Conservation (phyloP, 2,329 filamentous ascomycete species). For the Sclerotinia subarctica region DNA sequence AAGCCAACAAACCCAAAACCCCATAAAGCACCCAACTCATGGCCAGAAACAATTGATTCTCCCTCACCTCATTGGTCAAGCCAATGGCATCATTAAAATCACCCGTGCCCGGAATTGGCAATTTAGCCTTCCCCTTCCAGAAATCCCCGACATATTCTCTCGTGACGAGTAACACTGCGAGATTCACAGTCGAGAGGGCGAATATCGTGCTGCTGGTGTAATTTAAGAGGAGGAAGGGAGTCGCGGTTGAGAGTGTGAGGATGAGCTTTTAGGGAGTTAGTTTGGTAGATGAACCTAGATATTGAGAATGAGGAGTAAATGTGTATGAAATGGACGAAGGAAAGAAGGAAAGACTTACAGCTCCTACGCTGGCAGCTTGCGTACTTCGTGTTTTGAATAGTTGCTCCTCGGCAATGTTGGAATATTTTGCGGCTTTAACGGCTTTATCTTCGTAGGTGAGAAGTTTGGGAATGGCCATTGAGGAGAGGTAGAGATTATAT, state of each 20-base stretch:
- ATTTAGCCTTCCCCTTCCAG: constrained; percentile 10
- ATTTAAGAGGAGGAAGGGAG: not conserved
- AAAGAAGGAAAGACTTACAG: constrained; percentile 3
- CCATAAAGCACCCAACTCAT: constrained; percentile 6
- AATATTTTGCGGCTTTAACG: constrained; percentile 46
- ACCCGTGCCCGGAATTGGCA: not conserved
- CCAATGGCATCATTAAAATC: constrained; percentile 17
- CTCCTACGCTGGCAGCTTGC: constrained; percentile 34
- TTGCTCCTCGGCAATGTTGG: constrained; percentile 43
- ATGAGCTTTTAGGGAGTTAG: not conserved
- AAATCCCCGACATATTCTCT: constrained; percentile 16
- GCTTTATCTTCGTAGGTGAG: constrained; percentile 45
- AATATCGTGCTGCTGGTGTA: not conserved
- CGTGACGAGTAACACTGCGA: not conserved
- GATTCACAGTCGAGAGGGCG: not conserved
- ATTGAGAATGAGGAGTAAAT: not conserved
- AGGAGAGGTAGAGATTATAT: constrained; percentile 45
- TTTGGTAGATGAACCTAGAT: not conserved
- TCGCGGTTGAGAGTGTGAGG: not conserved
- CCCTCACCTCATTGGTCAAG: constrained; percentile 6
- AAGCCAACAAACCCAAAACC: constrained; percentile 1
- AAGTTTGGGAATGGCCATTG: constrained; percentile 45
- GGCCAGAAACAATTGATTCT: not conserved
- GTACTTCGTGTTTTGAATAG: constrained; percentile 46
- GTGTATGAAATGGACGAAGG: not conserved